A percentile compares a stretch with the other conserved stretches of the same genome.
Conservation (phyloP, 352 stramenopile species). For the Phytophthora vignae region DNA sequence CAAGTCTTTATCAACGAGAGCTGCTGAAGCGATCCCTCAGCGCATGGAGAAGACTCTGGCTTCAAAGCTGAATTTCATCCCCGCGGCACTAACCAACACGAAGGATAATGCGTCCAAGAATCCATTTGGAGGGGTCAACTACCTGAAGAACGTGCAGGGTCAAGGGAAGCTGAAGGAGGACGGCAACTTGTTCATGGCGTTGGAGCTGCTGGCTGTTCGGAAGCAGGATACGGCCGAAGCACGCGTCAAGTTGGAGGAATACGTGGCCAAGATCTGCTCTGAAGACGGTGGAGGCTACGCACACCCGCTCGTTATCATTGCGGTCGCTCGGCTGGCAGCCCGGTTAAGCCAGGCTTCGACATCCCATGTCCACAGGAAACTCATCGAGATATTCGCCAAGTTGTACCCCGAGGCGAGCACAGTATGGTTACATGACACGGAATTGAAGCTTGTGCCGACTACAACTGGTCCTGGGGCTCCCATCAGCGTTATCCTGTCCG, state of each 20-base stretch:
- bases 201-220: slow-evolving; percentile 65
- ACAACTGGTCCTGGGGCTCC: too few relatives aligned
- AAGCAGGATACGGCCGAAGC: slow-evolving; percentile 46
- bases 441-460: slow-evolving; percentile 21
- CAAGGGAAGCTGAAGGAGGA: slow-evolving; percentile 47
- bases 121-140: slow-evolving; percentile 66
- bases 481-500: not conserved
- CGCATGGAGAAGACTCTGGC: slow-evolving; percentile 51
- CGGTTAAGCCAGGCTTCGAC: slow-evolving; percentile 25
- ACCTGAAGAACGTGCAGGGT: slow-evolving; percentile 43
- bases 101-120: slow-evolving; percentile 19
- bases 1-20: slow-evolving; percentile 45
- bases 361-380: slow-evolving; percentile 39
- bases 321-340: slow-evolving; percentile 47
- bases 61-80: slow-evolving; percentile 52
- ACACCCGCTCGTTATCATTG: slow-evolving; percentile 69
- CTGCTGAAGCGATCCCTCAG: slow-evolving; percentile 37
- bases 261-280: slow-evolving; percentile 35
- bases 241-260: slow-evolving; percentile 42
- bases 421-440: slow-evolving; percentile 48
- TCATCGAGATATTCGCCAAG: slow-evolving; percentile 56
- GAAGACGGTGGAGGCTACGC: slow-evolving; percentile 16
- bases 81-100: not conserved
- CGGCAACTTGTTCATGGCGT: slow-evolving; percentile 53
- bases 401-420: slow-evolving; percentile 62